Evolutionary conservation across 176 grass and related monocot species (phyloP).

Genomic region (Microstegium vimineum): DNA sequence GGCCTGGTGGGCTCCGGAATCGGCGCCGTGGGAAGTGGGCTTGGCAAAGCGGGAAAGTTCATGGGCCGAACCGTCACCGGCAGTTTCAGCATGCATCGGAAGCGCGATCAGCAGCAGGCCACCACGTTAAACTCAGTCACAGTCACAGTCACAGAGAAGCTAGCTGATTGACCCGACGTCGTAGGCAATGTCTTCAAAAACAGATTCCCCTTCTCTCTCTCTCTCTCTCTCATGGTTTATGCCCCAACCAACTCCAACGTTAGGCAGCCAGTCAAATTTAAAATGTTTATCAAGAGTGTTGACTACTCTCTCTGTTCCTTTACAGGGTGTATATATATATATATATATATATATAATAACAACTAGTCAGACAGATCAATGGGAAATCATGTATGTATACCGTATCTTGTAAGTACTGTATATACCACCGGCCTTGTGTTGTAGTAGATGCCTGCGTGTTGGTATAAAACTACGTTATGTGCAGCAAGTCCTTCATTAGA

Average conservation of each 20-base stretch:
- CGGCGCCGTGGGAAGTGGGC: neutral
- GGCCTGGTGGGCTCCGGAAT: neutral
- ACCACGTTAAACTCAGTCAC: too few relatives aligned
- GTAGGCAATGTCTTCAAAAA: too few relatives aligned
- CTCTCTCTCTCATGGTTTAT: too few relatives aligned
- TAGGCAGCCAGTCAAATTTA: neutral
- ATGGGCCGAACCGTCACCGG: neutral
- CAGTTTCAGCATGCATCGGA: neutral
- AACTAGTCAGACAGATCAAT: neutral
- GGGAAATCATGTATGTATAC: neutral
- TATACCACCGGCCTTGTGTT: neutral
- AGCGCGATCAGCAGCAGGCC: neutral
- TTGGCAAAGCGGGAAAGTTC: neutral
- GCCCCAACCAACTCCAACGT: neutral
- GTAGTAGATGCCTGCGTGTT: neutral
- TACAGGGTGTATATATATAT: neutral
- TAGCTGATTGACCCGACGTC: neutral
- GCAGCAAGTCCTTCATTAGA: neutral
- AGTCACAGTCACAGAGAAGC: neutral
- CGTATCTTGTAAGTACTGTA: neutral
- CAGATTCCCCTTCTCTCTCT: too few relatives aligned
- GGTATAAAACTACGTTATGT: slow-evolving; percentile 18
- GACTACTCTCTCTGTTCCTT: neutral
- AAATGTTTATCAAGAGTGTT: neutral
- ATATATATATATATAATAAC: too few relatives aligned